These are phyloP conservation scores for Herpotrichia juniperi DNA, from an alignment of 2,329 filamentous ascomycete species.

Conservation along the genomic window DNA sequence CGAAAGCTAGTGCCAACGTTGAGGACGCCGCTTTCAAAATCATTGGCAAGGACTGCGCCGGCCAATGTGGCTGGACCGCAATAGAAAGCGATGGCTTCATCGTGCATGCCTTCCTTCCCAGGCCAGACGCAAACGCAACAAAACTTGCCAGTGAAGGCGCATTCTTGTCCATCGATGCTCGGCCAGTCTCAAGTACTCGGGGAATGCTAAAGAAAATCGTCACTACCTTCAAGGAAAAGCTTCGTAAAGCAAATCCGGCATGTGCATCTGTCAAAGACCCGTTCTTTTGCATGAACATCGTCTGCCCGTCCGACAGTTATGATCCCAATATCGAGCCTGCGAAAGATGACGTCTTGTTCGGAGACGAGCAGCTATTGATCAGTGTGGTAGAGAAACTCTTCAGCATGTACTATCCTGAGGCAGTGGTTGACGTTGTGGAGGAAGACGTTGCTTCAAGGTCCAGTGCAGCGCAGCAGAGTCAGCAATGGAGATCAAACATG, in stretches of 20 bases:
- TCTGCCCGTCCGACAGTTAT: slow-evolving; percentile 67
- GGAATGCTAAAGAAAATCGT: slow-evolving; percentile 67
- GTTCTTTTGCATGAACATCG: slow-evolving; percentile 69
- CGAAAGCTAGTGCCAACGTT: slow-evolving; percentile 55
- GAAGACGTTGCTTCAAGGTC: not conserved
- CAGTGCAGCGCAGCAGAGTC: not conserved
- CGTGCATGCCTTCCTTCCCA: slow-evolving; percentile 66
- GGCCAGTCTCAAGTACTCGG: slow-evolving; percentile 64
- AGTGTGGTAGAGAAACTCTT: slow-evolving; percentile 54
- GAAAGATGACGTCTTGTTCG: slow-evolving; percentile 75
- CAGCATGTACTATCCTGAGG: slow-evolving; percentile 39
- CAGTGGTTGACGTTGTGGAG: slow-evolving; percentile 31
- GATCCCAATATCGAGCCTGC: slow-evolving; percentile 74
- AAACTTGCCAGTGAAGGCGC: slow-evolving; percentile 52
- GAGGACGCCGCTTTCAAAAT: slow-evolving; percentile 68
- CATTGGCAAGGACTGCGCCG: slow-evolving; percentile 62
- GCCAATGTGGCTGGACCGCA: slow-evolving; percentile 58
- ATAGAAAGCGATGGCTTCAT: slow-evolving; percentile 49
- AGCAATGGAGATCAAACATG: slow-evolving; percentile 46
- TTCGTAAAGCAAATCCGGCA: slow-evolving; percentile 43
- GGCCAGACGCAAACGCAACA: slow-evolving; percentile 48
- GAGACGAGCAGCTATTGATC: slow-evolving; percentile 58
- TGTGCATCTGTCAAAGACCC: slow-evolving; percentile 53
- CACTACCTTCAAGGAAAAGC: slow-evolving; percentile 57
- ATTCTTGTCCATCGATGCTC: slow-evolving; percentile 72